These are phyloP conservation scores for Anthracocystis setariae DNA, from an alignment of 1,284 basidiomycete species.

Conservation along the genomic window DNA sequence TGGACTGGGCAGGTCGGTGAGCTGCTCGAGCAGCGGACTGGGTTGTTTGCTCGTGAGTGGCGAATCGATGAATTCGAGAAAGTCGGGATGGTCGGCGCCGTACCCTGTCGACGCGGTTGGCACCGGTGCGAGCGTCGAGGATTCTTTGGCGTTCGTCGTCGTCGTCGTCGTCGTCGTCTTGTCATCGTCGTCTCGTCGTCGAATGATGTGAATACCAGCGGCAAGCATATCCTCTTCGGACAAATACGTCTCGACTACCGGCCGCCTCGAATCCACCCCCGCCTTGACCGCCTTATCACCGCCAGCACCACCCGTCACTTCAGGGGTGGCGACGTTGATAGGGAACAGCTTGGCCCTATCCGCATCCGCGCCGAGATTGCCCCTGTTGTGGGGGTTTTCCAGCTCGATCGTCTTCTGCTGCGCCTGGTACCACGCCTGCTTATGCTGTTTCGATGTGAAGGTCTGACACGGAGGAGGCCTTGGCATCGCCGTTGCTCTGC, in stretches of 20 bases:
- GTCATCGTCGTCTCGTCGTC: slow-evolving; percentile 20
- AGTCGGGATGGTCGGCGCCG: slow-evolving; percentile 44
- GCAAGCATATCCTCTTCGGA: slow-evolving; percentile 47
- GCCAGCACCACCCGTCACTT: not conserved
- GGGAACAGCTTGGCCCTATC: slow-evolving; percentile 26
- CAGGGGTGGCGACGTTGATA: slow-evolving; percentile 23
- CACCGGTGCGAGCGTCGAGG: not conserved
- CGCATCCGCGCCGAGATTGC: slow-evolving; percentile 3
- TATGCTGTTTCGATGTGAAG: slow-evolving; percentile 31
- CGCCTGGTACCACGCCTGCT: slow-evolving; percentile 51
- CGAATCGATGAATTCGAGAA: slow-evolving; percentile 44
- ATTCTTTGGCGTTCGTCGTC: slow-evolving; percentile 10
- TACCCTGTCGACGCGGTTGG: slow-evolving; percentile 24
- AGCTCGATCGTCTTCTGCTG: slow-evolving; percentile 50
- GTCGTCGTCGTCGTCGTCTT: not conserved
- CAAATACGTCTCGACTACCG: slow-evolving; percentile 29
- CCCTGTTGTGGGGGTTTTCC: slow-evolving; percentile 23
- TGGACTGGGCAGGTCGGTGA: slow-evolving; percentile 8
- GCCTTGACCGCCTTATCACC: slow-evolving; percentile 7
- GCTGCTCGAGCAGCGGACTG: slow-evolving; percentile 26
- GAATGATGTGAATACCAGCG: slow-evolving; percentile 48
- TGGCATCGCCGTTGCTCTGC: not conserved
- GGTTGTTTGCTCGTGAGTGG: slow-evolving; percentile 24
- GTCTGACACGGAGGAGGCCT: slow-evolving; percentile 4
- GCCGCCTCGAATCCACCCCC: slow-evolving; percentile 7